Evolutionary conservation across 1,139 yeast species (phyloP), one percentile per base, ranked within the genome.

Genomic region (Debaryomyces sp.): DNA sequence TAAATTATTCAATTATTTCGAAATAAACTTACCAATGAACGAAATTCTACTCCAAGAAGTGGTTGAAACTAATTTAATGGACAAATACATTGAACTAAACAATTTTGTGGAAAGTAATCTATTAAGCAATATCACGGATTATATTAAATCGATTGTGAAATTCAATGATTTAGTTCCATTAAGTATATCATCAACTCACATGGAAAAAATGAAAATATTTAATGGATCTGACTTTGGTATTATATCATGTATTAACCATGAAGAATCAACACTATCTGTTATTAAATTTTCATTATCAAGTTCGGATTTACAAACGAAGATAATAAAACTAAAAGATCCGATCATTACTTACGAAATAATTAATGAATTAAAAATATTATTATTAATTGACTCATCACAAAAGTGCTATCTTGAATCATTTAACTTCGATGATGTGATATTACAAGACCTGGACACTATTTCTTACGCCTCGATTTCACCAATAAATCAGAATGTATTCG

Each of bases 1-100:
- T 17, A 58, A 51, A 9, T 48, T 70, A 9, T 55, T 63, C 49
- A 49, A 61, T 6, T 67, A 66, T 51, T 58, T 73, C 41, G 51
- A 54, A 1, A 44, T 67, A 5, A 68, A 63, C 30, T 41, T 55
- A 5, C 45, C 55, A 3, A 26, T 52, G 17, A 51, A 54, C 40
- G 65, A 61, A n/a, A 45, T 62, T n/a, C 41, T 63, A 6, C 35
- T 45, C 3, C 51, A 43, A 22, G 27, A 36, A 7, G 30, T 47
- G 10, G 24, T 42, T 5, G 34, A 42, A 9, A 22, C 41, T 8
- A 53, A 56, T 36, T 22, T 61, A 18, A 15, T 44, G 5, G 41
- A 23, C 2, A 46, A 46, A 8, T 56, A 57, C 22, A 34, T 32
- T 1, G 37, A 41, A 1, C 45, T 63, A 12, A 51, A 51, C n/a